phyloP scores from a whole-genome alignment of 306 rosid genomes.

The Quercus cerris region DNA sequence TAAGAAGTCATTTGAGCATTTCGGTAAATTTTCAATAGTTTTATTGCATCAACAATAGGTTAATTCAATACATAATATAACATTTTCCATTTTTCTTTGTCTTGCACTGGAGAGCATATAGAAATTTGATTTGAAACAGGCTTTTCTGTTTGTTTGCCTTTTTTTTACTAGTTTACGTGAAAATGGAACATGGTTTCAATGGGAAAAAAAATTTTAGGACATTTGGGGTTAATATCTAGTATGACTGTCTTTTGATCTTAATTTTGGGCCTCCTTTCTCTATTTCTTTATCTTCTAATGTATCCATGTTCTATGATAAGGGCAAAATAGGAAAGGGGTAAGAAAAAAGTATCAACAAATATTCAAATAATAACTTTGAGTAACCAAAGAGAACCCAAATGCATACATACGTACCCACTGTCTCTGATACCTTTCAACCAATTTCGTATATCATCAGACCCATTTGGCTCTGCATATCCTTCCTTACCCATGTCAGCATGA shows the following conservation, averaged over 20 bases:
- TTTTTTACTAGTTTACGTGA: neutral
- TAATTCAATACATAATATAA: neutral
- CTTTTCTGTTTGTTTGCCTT: neutral
- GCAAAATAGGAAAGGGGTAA: neutral
- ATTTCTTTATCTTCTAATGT: neutral
- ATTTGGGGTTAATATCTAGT: neutral
- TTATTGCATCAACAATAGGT: neutral
- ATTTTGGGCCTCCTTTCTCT: neutral
- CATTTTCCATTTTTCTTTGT: neutral
- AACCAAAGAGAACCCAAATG: neutral
- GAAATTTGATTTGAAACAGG: neutral
- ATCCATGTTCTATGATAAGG: neutral
- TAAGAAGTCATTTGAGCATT: neutral
- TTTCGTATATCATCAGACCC: constrained; percentile 80
- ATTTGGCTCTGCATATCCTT: constrained; percentile 63
- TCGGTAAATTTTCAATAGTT: neutral
- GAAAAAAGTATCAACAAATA: neutral
- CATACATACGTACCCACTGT: constrained; percentile 71
- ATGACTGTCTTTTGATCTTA: neutral
- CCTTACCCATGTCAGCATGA: constrained; percentile 47
- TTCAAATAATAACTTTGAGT: neutral
- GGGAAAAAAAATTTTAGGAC: neutral
- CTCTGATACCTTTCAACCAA: constrained; percentile 94
- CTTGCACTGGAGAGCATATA: neutral
- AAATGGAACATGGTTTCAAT: neutral